Evolutionary conservation across 208 protist species (phyloP).

Genomic region (Leishmania turanica): DNA sequence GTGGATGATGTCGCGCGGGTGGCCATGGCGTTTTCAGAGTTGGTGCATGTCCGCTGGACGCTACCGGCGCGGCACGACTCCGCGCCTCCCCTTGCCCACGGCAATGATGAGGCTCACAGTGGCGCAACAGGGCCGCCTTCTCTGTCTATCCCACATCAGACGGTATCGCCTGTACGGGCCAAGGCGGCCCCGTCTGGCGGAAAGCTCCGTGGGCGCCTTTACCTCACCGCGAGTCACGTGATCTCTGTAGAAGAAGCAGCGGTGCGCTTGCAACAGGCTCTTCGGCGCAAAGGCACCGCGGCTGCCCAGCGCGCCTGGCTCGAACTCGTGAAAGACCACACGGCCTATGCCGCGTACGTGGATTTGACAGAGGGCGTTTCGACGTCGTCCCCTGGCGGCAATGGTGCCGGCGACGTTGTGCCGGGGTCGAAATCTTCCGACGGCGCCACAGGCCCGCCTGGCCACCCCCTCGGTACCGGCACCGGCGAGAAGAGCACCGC

Average conservation of each 20-base stretch:
- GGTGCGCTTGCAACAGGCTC: conserved; percentile 10
- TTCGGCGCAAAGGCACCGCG: conserved; percentile 20
- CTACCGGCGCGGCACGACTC: conserved; percentile 6
- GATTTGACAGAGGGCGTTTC: neutral
- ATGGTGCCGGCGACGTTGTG: neutral
- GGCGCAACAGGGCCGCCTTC: neutral
- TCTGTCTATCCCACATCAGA: neutral
- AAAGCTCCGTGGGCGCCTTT: conserved; percentile 32
- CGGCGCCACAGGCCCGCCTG: neutral
- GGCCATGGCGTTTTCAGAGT: conserved; percentile 54
- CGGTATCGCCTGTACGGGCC: neutral
- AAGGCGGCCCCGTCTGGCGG: neutral
- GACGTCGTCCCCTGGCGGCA: neutral
- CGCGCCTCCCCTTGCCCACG: neutral
- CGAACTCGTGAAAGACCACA: conserved; percentile 35
- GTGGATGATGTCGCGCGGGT: conserved; percentile 70
- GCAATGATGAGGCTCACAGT: neutral
- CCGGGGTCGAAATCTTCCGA: neutral
- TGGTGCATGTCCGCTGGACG: conserved; percentile 45
- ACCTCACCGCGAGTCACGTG: conserved; percentile 30
- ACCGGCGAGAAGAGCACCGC: neutral
- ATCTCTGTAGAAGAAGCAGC: conserved; percentile 44
- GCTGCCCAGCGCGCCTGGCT: conserved; percentile 30
- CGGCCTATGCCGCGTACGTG: conserved; percentile 41
- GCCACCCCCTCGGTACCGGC: neutral